A percentile compares a stretch with the other conserved stretches of the same genome.
Conservation (phyloP, 1,284 basidiomycete genomes). For the Cryptococcus maquisensis region DNA sequence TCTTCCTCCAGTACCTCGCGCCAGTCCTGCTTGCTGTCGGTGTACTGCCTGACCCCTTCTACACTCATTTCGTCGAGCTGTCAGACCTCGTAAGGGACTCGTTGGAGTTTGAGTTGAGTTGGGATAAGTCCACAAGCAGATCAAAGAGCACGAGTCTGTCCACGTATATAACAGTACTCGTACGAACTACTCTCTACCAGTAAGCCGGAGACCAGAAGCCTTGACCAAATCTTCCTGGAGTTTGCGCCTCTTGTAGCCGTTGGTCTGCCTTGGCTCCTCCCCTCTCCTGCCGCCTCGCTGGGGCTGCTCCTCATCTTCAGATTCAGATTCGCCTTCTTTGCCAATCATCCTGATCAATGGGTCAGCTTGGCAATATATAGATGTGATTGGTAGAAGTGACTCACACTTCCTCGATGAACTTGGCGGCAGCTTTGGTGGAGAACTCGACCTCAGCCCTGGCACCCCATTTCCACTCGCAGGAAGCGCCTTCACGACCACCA, state of each 20-base stretch:
- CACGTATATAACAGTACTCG: too few species aligned
- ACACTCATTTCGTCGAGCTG: too few species aligned
- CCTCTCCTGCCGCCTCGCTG: constrained; percentile 5
- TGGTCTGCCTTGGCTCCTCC: constrained; percentile 6
- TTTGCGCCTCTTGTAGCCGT: constrained; percentile 20
- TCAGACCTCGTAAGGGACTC: too few species aligned
- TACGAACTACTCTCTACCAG: not conserved
- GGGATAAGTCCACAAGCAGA: too few species aligned
- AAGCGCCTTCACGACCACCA: constrained; percentile 9
- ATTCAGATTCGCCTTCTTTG: constrained; percentile 10
- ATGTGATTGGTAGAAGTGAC: constrained; percentile 7
- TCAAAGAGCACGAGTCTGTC: too few species aligned
- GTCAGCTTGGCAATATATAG: not conserved
- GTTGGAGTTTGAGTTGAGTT: too few species aligned
- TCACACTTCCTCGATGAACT: constrained; percentile 43
- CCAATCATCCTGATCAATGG: constrained; percentile 6
- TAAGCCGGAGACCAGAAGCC: constrained; percentile 29
- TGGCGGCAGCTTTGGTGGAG: constrained; percentile 38
- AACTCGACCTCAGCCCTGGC: constrained; percentile 42
- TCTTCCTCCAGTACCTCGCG: too few species aligned
- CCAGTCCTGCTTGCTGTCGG: too few species aligned
- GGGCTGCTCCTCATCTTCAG: constrained; percentile 20
- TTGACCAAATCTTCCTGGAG: constrained; percentile 33
- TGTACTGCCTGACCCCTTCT: too few species aligned
- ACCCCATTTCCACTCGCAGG: constrained; percentile 45